Evolutionary conservation across 2,329 filamentous ascomycete species (phyloP), one percentile per base, ranked within the genome.

Genomic region (Fusarium tupiense): DNA sequence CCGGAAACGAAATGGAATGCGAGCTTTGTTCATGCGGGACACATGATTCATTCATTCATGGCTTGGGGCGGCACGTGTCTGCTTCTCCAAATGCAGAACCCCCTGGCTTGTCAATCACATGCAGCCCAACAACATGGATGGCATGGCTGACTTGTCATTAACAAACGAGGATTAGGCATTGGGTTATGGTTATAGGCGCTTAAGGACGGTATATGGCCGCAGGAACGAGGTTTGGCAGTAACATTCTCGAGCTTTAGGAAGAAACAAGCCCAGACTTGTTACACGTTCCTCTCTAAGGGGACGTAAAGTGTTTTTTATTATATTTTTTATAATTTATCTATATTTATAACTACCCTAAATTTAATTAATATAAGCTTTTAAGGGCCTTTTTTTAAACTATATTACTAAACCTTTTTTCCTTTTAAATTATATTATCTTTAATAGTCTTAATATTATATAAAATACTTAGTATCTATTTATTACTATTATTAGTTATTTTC

Each of bases 11-110:
- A 43, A 61, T 49, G 71, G 62, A 72, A 73, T 73, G 72, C 29
- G 47, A 44, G 44, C 69, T 57, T 72, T 69, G 67, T 49, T 60
- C 12, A 44, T 72, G 26, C 46, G 26, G 52, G 47, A 57, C 71
- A 72, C 71, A 74, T 74, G 71, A 74, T 72, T 67, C 54, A 74
- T 74, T 67, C 50, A 69, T 65, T 35, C 33, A 35, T 35, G 65
- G 57, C 49, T 71, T 53, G 47, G 40, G 44, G 47, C 52, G 50
- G 71, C 71, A 74, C 71, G 71, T 74, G 71, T 67, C 41, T 63
- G 29, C 5, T 40, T 46, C 52, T 52, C 52, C 40, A 43, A 69
- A 54, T 38, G 53, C 46, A 69, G 22, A 54, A 52, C 56, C 70
- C 71, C 71, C 61, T 70, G 38, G 29, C 46, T 50, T 38, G 22